phyloP scores from a whole-genome alignment of 2,329 filamentous ascomycete species.

The Teratosphaeria viscida region DNA sequence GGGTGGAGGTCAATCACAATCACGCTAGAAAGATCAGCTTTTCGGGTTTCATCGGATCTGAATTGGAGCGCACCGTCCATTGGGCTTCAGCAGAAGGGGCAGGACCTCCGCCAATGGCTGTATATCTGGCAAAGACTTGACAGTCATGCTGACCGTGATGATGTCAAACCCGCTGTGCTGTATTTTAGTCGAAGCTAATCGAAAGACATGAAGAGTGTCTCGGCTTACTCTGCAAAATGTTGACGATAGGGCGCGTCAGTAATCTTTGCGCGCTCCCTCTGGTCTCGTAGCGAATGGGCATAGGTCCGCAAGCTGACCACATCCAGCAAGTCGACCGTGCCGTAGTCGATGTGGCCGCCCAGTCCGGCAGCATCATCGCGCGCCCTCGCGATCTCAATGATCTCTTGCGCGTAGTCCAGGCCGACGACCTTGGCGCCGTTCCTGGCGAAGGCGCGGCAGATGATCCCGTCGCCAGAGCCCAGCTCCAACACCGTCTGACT shows the following conservation, averaged over 20 bases:
- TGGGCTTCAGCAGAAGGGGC: conserved; percentile 30
- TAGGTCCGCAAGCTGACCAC: conserved; percentile 23
- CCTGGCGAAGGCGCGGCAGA: conserved; percentile 35
- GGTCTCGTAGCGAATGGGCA: conserved; percentile 9
- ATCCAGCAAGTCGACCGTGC: conserved; percentile 32
- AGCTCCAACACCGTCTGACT: conserved; percentile 35
- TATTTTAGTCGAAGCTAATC: conserved; percentile 1
- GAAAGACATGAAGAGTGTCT: neutral
- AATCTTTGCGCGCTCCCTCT: conserved; percentile 1
- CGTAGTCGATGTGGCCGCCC: conserved; percentile 21
- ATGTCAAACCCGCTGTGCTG: conserved; percentile 31
- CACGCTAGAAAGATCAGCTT: conserved; percentile 24
- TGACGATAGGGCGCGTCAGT: neutral
- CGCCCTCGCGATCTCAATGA: conserved; percentile 31
- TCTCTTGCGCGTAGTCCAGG: conserved; percentile 35
- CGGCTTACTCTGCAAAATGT: neutral
- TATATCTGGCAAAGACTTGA: conserved; percentile 39
- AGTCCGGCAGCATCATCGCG: neutral
- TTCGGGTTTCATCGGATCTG: neutral
- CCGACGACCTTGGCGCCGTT: conserved; percentile 31
- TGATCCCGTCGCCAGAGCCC: conserved; percentile 42
- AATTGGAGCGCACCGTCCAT: conserved; percentile 14
- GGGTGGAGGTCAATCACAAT: conserved; percentile 36
- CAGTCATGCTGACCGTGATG: conserved; percentile 37
- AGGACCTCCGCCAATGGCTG: conserved; percentile 34